These are phyloP conservation scores for Metschnikowia lachancei DNA, from an alignment of 805 yeast species.

Conservation along the genomic window DNA sequence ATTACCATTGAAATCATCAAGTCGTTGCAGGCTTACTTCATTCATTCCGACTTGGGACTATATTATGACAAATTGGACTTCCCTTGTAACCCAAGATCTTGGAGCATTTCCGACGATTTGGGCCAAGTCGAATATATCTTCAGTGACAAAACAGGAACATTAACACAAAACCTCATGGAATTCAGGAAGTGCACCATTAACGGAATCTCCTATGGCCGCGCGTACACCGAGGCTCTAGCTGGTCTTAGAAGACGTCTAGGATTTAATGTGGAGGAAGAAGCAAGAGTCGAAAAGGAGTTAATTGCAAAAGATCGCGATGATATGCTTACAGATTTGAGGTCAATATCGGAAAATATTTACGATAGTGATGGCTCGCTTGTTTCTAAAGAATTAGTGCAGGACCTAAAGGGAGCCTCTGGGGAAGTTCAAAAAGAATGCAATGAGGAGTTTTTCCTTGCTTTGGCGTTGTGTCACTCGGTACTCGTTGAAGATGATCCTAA, in stretches of 20 bases:
- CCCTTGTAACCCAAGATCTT: conserved; percentile 77
- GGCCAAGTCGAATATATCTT: conserved; percentile 82
- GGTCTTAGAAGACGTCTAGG: conserved; percentile 70
- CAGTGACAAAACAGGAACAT: conserved; percentile 81
- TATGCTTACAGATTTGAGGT: conserved; percentile 48
- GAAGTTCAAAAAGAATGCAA: conserved; percentile 53
- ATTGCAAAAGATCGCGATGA: conserved; percentile 55
- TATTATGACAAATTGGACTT: conserved; percentile 67
- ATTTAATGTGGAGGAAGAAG: conserved; percentile 52
- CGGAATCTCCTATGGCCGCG: conserved; percentile 66
- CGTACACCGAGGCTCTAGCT: conserved; percentile 75
- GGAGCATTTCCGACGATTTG: conserved; percentile 81
- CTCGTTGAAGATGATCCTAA: conserved; percentile 63
- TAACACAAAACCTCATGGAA: conserved; percentile 82
- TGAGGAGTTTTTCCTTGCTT: conserved; percentile 73
- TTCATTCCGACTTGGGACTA: conserved; percentile 66
- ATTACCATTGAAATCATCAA: conserved; percentile 78
- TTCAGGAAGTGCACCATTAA: conserved; percentile 72
- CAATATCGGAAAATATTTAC: conserved; percentile 24
- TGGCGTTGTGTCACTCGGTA: conserved; percentile 79
- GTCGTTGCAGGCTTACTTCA: conserved; percentile 72
- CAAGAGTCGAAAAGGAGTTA: conserved; percentile 44
- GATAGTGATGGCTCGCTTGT: conserved; percentile 68
- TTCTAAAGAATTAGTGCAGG: conserved; percentile 63
- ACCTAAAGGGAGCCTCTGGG: conserved; percentile 51